Conservation (phyloP, 1,284 basidiomycete species). For the Bondarzewia mesenterica region DNA sequence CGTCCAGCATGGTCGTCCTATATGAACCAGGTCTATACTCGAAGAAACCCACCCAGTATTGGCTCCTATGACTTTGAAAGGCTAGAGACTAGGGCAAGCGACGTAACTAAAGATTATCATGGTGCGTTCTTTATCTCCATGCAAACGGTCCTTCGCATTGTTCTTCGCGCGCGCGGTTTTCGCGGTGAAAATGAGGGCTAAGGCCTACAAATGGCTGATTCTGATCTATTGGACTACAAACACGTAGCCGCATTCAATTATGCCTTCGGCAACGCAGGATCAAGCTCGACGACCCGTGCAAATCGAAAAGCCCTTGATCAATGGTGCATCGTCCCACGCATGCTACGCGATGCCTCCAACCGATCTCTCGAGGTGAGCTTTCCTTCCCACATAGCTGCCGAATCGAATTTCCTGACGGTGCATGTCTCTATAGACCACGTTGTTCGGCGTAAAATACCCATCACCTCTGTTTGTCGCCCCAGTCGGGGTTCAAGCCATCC, state of each 20-base stretch:
- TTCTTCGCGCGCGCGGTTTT: background rate
- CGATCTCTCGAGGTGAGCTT: conserved; percentile 61
- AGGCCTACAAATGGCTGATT: too few species aligned
- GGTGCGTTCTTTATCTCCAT: background rate
- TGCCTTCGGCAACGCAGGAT: conserved; percentile 55
- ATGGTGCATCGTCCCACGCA: conserved; percentile 64
- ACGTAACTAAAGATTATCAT: conserved; percentile 7
- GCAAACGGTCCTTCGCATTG: background rate
- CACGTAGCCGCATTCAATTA: conserved; percentile 56
- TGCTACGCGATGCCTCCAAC: conserved; percentile 61
- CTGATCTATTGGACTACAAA: too few species aligned
- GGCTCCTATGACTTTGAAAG: conserved; percentile 3
- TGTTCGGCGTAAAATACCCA: conserved; percentile 61
- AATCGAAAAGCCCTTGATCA: conserved; percentile 50
- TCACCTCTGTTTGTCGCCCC: conserved; percentile 67
- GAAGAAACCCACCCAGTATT: too few species aligned
- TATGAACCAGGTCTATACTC: too few species aligned
- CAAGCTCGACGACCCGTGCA: conserved; percentile 43
- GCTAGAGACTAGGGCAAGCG: conserved; percentile 6
- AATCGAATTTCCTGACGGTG: too few species aligned
- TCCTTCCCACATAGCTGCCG: too few species aligned
- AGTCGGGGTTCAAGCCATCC: conserved; percentile 67
- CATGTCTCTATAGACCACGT: conserved; percentile 44
- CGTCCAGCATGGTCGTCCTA: too few species aligned
- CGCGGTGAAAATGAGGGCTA: too few species aligned